Evolutionary conservation across 495 filamentous ascomycete species (phyloP).

Genomic region (Jackrogersella multiformis): DNA sequence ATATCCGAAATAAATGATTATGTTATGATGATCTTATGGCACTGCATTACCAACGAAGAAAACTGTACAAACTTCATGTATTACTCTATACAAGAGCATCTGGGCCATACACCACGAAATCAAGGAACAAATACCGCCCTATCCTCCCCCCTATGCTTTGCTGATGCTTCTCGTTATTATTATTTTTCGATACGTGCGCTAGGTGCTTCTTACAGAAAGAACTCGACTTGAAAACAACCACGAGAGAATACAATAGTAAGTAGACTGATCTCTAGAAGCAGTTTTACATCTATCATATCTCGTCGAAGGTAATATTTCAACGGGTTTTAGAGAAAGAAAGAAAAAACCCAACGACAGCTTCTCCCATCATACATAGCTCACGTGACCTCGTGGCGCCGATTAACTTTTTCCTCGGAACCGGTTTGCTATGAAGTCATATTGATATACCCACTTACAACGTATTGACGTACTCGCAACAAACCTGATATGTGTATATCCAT

Average conservation of each 20-base stretch:
- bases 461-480: neutral
- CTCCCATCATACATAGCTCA: conserved; percentile 1
- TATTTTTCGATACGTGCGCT: too few relatives aligned
- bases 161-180: too few relatives aligned
- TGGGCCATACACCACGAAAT: conserved; percentile 21
- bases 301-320: neutral
- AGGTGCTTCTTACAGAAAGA: too few relatives aligned
- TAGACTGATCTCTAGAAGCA: neutral
- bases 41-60: conserved; percentile 29
- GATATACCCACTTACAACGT: conserved; percentile 2
- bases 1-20: conserved; percentile 73
- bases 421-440: conserved; percentile 21
- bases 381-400: conserved; percentile 35
- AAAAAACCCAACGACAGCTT: neutral
- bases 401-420: conserved; percentile 35
- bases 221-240: too few relatives aligned
- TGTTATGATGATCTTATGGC: conserved; percentile 30
- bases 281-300: neutral
- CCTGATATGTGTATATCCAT: too few relatives aligned
- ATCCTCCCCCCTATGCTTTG: too few relatives aligned
- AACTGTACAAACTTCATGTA: conserved; percentile 45
- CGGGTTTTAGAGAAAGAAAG: neutral
- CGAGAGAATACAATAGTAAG: neutral
- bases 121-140: neutral
- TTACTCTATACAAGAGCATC: conserved; percentile 23